Percentiles rank a stretch among this genome's conserved stretches.
Conservation (phyloP, 2,329 filamentous ascomycete genomes). For the Diaporthe sp. region DNA sequence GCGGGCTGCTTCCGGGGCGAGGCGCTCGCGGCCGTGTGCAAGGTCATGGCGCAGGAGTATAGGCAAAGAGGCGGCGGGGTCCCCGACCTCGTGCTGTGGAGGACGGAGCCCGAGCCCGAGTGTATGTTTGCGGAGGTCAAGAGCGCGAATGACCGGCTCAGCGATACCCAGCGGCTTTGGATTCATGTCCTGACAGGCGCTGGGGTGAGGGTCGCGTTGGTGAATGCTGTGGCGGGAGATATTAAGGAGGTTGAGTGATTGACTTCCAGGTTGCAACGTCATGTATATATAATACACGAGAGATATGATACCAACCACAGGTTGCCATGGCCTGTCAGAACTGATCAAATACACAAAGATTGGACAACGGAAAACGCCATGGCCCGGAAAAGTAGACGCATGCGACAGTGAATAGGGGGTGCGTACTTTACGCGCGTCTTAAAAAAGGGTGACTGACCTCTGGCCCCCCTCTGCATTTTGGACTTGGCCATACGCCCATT, state of each 20-base stretch:
- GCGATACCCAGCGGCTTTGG: conserved; percentile 96
- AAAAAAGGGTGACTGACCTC: too few species aligned
- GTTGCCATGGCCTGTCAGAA: background rate
- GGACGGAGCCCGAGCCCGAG: conserved; percentile 60
- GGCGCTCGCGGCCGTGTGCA: conserved; percentile 87
- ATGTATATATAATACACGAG: background rate
- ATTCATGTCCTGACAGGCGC: conserved; percentile 92
- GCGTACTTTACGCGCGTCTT: too few species aligned
- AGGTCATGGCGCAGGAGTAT: conserved; percentile 97
- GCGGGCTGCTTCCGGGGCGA: conserved; percentile 83
- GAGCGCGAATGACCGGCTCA: conserved; percentile 90
- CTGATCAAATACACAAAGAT: background rate
- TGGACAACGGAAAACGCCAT: background rate
- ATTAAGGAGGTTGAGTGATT: conserved; percentile 58
- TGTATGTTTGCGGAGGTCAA: conserved; percentile 87
- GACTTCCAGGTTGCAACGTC: too few species aligned
- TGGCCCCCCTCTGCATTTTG: too few species aligned
- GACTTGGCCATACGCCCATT: too few species aligned
- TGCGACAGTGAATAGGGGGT: too few species aligned
- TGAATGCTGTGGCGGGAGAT: conserved; percentile 70
- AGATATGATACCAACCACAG: background rate
- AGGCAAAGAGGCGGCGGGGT: conserved; percentile 87
- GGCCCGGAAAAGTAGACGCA: too few species aligned
- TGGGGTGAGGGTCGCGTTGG: conserved; percentile 88
- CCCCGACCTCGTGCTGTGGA: conserved; percentile 94